Evolutionary conservation across 768 basidiomycete species (phyloP), one percentile per base, ranked within the genome.

Genomic region (Artomyces pyxidatus): DNA sequence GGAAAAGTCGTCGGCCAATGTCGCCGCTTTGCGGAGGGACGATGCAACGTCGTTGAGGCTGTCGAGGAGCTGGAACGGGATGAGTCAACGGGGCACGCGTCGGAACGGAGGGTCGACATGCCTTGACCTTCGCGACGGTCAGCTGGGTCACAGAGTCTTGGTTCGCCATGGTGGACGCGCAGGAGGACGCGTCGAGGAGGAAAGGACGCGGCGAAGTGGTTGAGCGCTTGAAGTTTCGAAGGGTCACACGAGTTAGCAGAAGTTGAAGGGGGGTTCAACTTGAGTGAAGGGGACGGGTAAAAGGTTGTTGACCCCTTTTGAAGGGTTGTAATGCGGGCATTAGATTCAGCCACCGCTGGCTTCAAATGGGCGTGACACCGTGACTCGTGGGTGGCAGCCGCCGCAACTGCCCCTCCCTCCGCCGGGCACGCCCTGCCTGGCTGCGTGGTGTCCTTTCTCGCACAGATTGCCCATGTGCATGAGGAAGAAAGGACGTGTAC

Each of bases 11-110:
- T 88, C 85, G 14, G 80, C 79, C 37, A 80, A 60, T 42, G 68
- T 68, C 4, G 83, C 81, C 45, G 77, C 80, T 50, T 76, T 72
- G 52, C 80, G 78, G 77, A 89, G 73, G 30, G 76, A 66, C 42
- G 76, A 73, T 32, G 85, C 83, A 49, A 85, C 76, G 21, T 70
- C 67, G 52, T 61, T 63, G 55, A 88, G 70, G 57, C 75, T 73
- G 26, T 67, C 61, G 28, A 75, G 71, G 63, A 85, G 74, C 84
- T 86, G 47, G 19, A 57, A 47, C 54, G 57, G 53, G 28, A 21
- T 45, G 29, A 53, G 43, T 17, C n/a, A n/a, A n/a, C n/a, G n/a
- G n/a, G n/a, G 38, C 10, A 32, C 37, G 28, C 35, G 23, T 19
- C 39, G 25, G 11, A 26, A 47, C 19, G 9, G 27, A n/a, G 29